Percentiles rank a stretch among this genome's conserved stretches.
Evolutionary conservation across 495 filamentous ascomycete species (phyloP).

Genomic region (Schizothecium vesticola): DNA sequence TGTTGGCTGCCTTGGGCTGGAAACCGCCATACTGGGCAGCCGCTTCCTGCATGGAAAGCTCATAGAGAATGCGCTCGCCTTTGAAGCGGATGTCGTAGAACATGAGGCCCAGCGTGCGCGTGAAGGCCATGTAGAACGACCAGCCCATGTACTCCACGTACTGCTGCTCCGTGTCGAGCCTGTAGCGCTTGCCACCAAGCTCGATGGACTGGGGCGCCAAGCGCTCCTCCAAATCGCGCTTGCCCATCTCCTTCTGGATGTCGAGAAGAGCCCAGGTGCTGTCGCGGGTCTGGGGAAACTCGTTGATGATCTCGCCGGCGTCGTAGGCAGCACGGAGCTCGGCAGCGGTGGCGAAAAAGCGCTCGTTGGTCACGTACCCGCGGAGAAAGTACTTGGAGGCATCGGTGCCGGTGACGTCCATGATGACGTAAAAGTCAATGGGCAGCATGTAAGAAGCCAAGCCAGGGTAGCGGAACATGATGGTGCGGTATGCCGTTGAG

Average conservation of each 20-base stretch:
- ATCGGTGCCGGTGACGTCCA: slow-evolving; percentile 37
- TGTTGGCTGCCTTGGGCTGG: slow-evolving; percentile 42
- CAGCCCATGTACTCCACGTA: slow-evolving; percentile 54
- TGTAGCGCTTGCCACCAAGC: slow-evolving; percentile 38
- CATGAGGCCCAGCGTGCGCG: slow-evolving; percentile 40
- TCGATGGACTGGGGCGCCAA: slow-evolving; percentile 36
- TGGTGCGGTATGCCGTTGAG: slow-evolving; percentile 21
- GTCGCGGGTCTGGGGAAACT: slow-evolving; percentile 26
- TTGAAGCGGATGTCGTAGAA: slow-evolving; percentile 51
- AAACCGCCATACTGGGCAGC: slow-evolving; percentile 49
- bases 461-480: slow-evolving; percentile 34
- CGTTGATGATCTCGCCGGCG: slow-evolving; percentile 30
- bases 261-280: slow-evolving; percentile 31
- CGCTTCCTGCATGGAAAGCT: slow-evolving; percentile 52
- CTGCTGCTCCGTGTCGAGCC: slow-evolving; percentile 40
- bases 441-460: slow-evolving; percentile 30
- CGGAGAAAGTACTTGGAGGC: slow-evolving; percentile 30
- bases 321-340: slow-evolving; percentile 34
- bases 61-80: slow-evolving; percentile 51
- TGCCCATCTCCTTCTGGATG: slow-evolving; percentile 30
- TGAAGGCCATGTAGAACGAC: slow-evolving; percentile 47
- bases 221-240: slow-evolving; percentile 35
- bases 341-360: slow-evolving; percentile 29
- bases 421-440: slow-evolving; percentile 34
- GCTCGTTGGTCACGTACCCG: slow-evolving; percentile 32